Evolutionary conservation across 2,329 filamentous ascomycete species (phyloP).

Genomic region (Aureobasidium lini): DNA sequence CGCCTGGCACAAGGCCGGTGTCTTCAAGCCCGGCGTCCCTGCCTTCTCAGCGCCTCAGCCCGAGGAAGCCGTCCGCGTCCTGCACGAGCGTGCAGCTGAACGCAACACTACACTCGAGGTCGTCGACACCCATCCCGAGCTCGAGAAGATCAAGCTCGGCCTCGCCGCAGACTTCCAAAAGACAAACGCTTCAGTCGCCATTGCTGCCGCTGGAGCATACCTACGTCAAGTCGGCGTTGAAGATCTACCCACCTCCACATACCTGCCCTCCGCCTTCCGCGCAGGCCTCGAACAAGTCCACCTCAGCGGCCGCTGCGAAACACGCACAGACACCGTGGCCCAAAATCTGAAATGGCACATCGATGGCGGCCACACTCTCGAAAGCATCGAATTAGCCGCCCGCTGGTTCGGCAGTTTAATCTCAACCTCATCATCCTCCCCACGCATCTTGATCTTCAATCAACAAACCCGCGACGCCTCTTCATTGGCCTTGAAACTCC

Average conservation of each 20-base stretch:
- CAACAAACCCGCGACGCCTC: slow-evolving; percentile 77
- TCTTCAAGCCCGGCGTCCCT: slow-evolving; percentile 62
- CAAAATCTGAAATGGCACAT: slow-evolving; percentile 63
- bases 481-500: slow-evolving; percentile 55
- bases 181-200: slow-evolving; percentile 54
- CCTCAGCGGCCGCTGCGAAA: slow-evolving; percentile 72
- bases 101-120: slow-evolving; percentile 42
- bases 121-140: slow-evolving; percentile 42
- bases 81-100: slow-evolving; percentile 48
- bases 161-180: slow-evolving; percentile 57
- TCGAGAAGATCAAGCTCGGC: slow-evolving; percentile 46
- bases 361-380: slow-evolving; percentile 80
- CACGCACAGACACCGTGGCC: slow-evolving; percentile 44
- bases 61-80: slow-evolving; percentile 46
- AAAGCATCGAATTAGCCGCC: slow-evolving; percentile 70
- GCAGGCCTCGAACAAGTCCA: slow-evolving; percentile 59
- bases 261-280: slow-evolving; percentile 54
- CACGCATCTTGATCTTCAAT: slow-evolving; percentile 74
- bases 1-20: slow-evolving; percentile 86
- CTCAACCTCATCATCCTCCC: slow-evolving; percentile 24
- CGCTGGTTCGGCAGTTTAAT: slow-evolving; percentile 60
- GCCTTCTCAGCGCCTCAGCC: slow-evolving; percentile 58
- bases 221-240: slow-evolving; percentile 39
- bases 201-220: slow-evolving; percentile 53
- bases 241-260: slow-evolving; percentile 33